Evolutionary conservation across 2,329 filamentous ascomycete genomes (phyloP).

Genomic region (Diaporthe sp.): DNA sequence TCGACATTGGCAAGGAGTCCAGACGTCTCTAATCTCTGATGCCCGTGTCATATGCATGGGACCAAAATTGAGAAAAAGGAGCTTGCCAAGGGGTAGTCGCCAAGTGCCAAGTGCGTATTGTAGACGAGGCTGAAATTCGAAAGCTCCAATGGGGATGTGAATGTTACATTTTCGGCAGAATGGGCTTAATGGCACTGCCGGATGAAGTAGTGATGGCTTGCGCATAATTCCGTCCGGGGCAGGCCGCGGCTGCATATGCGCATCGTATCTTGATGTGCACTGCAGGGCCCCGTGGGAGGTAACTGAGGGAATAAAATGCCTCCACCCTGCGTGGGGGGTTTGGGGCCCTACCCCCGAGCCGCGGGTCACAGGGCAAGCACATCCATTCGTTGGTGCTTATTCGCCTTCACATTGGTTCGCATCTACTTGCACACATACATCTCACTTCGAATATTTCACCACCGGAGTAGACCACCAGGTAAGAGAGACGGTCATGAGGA

Average conservation of each 20-base stretch:
- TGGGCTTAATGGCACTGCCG: conserved; percentile 13
- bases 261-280: conserved; percentile 11
- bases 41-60: not conserved
- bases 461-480: not conserved
- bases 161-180: conserved; percentile 22
- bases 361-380: not conserved
- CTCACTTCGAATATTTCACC: not conserved
- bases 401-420: not conserved
- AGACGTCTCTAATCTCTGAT: not conserved
- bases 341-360: not conserved
- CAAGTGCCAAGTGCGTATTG: conserved; percentile 23
- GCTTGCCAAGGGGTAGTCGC: not conserved
- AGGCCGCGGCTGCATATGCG: conserved; percentile 20
- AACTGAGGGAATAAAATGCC: conserved; percentile 32
- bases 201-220: conserved; percentile 23
- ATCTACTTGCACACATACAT: not conserved
- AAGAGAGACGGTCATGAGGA: not conserved
- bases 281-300: not conserved
- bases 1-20: not conserved
- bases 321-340: conserved; percentile 11
- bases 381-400: not conserved
- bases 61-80: not conserved
- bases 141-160: not conserved
- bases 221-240: conserved; percentile 16
- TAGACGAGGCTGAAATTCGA: conserved; percentile 29